Evolutionary conservation across 1,139 yeast genomes (phyloP), one percentile per base, ranked within the genome.

Genomic region (Magnusiomyces fungicola): DNA sequence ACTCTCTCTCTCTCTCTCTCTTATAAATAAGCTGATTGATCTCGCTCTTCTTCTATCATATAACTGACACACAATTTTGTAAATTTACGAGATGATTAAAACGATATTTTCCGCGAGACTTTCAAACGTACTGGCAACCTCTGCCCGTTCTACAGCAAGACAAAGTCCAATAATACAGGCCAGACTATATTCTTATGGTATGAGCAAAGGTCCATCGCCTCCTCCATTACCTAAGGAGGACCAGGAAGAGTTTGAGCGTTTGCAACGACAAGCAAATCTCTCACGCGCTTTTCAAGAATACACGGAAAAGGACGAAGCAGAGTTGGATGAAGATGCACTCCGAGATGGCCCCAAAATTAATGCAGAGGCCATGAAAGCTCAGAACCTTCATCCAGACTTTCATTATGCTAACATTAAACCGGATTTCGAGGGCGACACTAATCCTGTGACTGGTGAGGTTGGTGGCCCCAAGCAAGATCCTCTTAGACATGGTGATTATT

Each of bases 391-490:
- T 32, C 76, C 81, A 43, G 87, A 86, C 2, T 72, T 76, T 9
- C 76, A 82, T 57, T 79, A 74, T 57, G 75, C 82, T 64, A 80
- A 83, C 65, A 83, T 89, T 3, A 82, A 88, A 50, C 96, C 96
- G 0, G 99, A 94, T 60, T 92, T 92, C 62, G 97, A 90, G 67
- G 99, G 99, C 1, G 92, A 90, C 53, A 80, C 76, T 33, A 92
- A 92, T 62, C 99, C 99, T 0, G 75, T 74, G 52, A 90, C 97
- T 0, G 98, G 98, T 1, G 99, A 94, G 67, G 73, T 83, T 30
- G 96, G 96, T 39, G 99, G 98, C 0, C 99, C 99, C n/a, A 94
- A 94, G 62, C 97, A 92, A 66, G 97, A 94, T 61, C 99, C 99
- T 0, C 73, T 88, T 58, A 80, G 81, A 59, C 95, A 88, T 62